These are phyloP conservation scores for Helotiales sp. DNA, from an alignment of 2,329 filamentous ascomycete species.

Conservation along the genomic window DNA sequence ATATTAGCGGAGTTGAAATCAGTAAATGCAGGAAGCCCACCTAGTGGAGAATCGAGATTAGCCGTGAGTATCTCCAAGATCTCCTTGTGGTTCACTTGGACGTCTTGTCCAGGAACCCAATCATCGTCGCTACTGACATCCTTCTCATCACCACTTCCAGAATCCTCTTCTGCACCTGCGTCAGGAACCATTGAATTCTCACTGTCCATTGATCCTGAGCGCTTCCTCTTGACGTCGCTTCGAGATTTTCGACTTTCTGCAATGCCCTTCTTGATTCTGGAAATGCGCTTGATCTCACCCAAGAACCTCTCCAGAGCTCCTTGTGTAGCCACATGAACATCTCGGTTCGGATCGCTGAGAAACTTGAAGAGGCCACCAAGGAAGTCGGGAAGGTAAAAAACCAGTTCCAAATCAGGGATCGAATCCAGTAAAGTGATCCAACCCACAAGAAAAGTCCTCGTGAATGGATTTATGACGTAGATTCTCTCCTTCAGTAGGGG, in stretches of 20 bases:
- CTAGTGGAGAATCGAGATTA: slow-evolving; percentile 81
- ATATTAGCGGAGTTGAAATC: slow-evolving; percentile 22
- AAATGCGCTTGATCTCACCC: slow-evolving; percentile 91
- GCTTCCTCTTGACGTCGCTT: slow-evolving; percentile 68
- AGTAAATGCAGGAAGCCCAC: slow-evolving; percentile 50
- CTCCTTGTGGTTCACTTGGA: slow-evolving; percentile 89
- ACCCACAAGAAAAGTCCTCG: slow-evolving; percentile 90
- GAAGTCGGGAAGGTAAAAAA: slow-evolving; percentile 91
- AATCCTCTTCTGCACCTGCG: slow-evolving; percentile 64
- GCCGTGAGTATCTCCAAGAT: slow-evolving; percentile 91
- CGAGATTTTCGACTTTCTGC: slow-evolving; percentile 77
- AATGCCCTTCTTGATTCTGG: slow-evolving; percentile 89
- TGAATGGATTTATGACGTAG: slow-evolving; percentile 92
- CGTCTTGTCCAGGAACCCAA: slow-evolving; percentile 97
- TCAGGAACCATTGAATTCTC: slow-evolving; percentile 56
- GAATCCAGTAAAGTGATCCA: slow-evolving; percentile 96
- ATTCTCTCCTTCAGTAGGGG: slow-evolving; percentile 93
- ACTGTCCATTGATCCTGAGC: slow-evolving; percentile 73
- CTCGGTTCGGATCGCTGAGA: slow-evolving; percentile 85
- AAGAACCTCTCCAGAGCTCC: slow-evolving; percentile 88
- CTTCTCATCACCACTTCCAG: slow-evolving; percentile 60
- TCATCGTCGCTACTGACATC: slow-evolving; percentile 78
- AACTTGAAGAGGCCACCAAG: slow-evolving; percentile 89
- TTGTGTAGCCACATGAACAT: slow-evolving; percentile 95
- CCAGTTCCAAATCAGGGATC: slow-evolving; percentile 93